phyloP scores from a whole-genome alignment of 352 stramenopile species.

The Thalassiosira livingstoniorum region DNA sequence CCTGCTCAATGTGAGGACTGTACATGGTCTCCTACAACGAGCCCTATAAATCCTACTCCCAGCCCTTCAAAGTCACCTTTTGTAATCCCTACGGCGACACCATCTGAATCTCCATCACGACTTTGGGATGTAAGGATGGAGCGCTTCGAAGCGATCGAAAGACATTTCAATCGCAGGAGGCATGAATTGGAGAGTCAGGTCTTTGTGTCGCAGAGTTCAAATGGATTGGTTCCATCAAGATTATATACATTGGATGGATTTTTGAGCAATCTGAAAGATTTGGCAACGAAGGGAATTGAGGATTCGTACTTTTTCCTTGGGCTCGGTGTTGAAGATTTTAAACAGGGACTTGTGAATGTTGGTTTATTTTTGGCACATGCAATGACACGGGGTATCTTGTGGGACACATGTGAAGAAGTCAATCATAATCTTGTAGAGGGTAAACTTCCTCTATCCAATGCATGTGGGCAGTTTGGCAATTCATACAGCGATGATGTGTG shows the following conservation, averaged over 20 bases:
- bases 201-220: slow-evolving; percentile 33
- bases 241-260: slow-evolving; percentile 56
- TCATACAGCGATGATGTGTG: slow-evolving; percentile 43
- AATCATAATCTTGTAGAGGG: slow-evolving; percentile 35
- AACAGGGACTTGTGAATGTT: slow-evolving; percentile 50
- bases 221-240: slow-evolving; percentile 11
- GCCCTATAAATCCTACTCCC: slow-evolving; percentile 23
- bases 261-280: slow-evolving; percentile 33
- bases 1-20: slow-evolving; percentile 39
- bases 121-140: not conserved
- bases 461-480: slow-evolving; percentile 41
- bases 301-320: slow-evolving; percentile 46
- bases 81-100: slow-evolving; percentile 3
- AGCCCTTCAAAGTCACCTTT: slow-evolving; percentile 14
- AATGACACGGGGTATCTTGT: slow-evolving; percentile 42
- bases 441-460: slow-evolving; percentile 32
- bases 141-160: slow-evolving; percentile 23
- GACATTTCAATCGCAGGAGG: slow-evolving; percentile 22
- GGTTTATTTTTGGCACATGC: slow-evolving; percentile 51
- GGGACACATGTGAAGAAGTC: slow-evolving; percentile 36
- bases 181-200: slow-evolving; percentile 32
- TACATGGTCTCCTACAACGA: slow-evolving; percentile 4
- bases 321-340: slow-evolving; percentile 37
- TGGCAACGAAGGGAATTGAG: slow-evolving; percentile 28
- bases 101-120: slow-evolving; percentile 29